phyloP scores from a whole-genome alignment of 495 filamentous ascomycete genomes.

The Platismatia glauca region DNA sequence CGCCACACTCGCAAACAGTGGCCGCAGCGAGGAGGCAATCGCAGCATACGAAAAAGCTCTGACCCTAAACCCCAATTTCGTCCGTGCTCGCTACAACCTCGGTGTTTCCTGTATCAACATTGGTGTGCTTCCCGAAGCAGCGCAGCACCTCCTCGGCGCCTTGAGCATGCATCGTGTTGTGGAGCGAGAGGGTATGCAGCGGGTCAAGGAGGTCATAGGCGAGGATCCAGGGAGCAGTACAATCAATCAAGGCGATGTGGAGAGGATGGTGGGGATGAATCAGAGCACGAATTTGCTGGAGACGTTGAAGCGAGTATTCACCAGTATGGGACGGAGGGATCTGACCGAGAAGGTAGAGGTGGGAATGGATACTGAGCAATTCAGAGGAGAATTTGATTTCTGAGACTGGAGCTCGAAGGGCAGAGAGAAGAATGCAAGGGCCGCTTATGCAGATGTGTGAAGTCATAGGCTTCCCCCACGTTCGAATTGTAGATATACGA shows the following conservation, averaged over 20 bases:
- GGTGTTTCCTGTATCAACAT: constrained; percentile 97
- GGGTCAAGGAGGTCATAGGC: constrained; percentile 71
- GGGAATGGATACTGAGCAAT: constrained; percentile 84
- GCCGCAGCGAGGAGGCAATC: constrained; percentile 88
- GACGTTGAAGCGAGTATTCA: constrained; percentile 84
- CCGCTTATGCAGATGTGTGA: neutral
- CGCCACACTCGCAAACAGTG: constrained; percentile 90
- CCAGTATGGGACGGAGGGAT: constrained; percentile 84
- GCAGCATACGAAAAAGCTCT: constrained; percentile 91
- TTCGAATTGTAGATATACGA: neutral
- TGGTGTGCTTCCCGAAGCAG: constrained; percentile 84
- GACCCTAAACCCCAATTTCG: constrained; percentile 84
- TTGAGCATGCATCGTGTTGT: constrained; percentile 95
- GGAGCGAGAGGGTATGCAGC: constrained; percentile 73
- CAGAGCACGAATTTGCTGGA: constrained; percentile 94
- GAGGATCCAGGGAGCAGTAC: constrained; percentile 30
- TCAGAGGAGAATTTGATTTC: constrained; percentile 75
- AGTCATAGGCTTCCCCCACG: neutral
- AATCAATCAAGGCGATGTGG: constrained; percentile 57
- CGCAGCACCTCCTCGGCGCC: constrained; percentile 87
- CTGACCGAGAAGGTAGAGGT: constrained; percentile 75
- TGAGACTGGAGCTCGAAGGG: constrained; percentile 28
- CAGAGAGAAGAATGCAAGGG: neutral
- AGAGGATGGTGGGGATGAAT: constrained; percentile 80
- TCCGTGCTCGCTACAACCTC: constrained; percentile 92